Evolutionary conservation across 768 basidiomycete genomes (phyloP).

Genomic region (Leccinum subgranulosum): DNA sequence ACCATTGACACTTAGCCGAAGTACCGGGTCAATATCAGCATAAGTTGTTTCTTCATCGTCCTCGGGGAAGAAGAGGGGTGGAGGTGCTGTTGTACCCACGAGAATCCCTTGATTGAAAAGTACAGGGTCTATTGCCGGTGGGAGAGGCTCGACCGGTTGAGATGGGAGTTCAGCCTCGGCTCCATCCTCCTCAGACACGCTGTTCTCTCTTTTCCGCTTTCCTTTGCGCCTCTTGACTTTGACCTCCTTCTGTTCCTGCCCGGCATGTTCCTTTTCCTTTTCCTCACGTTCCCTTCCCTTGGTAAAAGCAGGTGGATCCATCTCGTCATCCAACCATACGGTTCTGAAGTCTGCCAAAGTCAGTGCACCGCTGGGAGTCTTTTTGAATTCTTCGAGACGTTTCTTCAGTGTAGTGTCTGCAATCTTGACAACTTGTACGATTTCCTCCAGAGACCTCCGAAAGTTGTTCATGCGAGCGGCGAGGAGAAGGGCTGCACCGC

Average conservation of each 20-base stretch:
- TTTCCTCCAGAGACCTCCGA: slow-evolving; percentile 86
- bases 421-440: slow-evolving; percentile 98
- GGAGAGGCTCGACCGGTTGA: slow-evolving; percentile 18
- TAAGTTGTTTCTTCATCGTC: slow-evolving; percentile 38
- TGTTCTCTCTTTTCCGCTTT: slow-evolving; percentile 41
- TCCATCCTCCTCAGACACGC: slow-evolving; percentile 34
- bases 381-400: slow-evolving; percentile 91
- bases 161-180: slow-evolving; percentile 3
- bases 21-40: slow-evolving; percentile 56
- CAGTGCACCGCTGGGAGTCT: slow-evolving; percentile 79
- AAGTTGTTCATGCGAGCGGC: slow-evolving; percentile 99
- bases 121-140: slow-evolving; percentile 48
- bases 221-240: slow-evolving; percentile 31
- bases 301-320: slow-evolving; percentile 88
- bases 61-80: slow-evolving; percentile 44
- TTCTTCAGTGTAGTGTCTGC: slow-evolving; percentile 94
- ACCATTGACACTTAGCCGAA: slow-evolving; percentile 33
- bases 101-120: slow-evolving; percentile 69
- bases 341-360: slow-evolving; percentile 88
- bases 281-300: slow-evolving; percentile 73
- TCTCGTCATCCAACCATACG: slow-evolving; percentile 89
- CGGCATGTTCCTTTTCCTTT: slow-evolving; percentile 43
- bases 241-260: slow-evolving; percentile 29
- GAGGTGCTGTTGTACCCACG: slow-evolving; percentile 42
- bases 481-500: slow-evolving; percentile 90